A percentile compares a stretch with the other conserved stretches of the same genome.
These are phyloP conservation scores for Chaetoscypha palmicola DNA, from an alignment of 2,329 filamentous ascomycete genomes.

Conservation along the genomic window DNA sequence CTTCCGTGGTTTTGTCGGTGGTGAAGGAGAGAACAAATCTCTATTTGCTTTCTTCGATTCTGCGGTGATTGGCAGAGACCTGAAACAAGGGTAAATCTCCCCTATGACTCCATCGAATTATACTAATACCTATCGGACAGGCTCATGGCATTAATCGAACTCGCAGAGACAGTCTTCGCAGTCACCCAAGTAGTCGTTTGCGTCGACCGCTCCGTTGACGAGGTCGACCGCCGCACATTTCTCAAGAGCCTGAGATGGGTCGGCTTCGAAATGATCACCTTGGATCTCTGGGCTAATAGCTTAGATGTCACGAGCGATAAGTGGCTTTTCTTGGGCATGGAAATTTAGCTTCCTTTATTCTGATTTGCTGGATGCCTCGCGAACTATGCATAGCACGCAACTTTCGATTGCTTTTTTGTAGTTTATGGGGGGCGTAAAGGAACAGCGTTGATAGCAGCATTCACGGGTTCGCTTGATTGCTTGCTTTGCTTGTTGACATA, in stretches of 20 bases:
- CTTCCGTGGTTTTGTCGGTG: slow-evolving; percentile 79
- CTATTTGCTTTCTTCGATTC: slow-evolving; percentile 86
- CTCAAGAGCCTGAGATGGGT: slow-evolving; percentile 88
- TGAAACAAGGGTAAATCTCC: slow-evolving; percentile 77
- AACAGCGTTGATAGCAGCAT: no score
- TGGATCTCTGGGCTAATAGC: slow-evolving; percentile 65
- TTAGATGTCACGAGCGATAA: slow-evolving; percentile 62
- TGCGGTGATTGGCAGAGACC: slow-evolving; percentile 62
- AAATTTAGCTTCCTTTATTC: slow-evolving; percentile 62
- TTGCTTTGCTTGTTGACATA: no score
- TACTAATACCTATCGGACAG: slow-evolving; percentile 39
- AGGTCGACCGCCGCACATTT: slow-evolving; percentile 56
- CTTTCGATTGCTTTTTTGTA: no score
- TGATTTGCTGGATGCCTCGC: no score
- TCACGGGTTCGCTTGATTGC: no score
- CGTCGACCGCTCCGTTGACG: slow-evolving; percentile 63
- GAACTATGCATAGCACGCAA: no score
- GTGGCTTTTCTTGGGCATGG: slow-evolving; percentile 88
- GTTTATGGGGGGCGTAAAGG: no score
- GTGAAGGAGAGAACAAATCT: slow-evolving; percentile 61
- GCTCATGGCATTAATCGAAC: slow-evolving; percentile 83
- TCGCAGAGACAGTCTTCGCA: slow-evolving; percentile 68
- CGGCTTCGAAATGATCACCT: slow-evolving; percentile 75
- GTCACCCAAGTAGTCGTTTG: slow-evolving; percentile 76
- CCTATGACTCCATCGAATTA: slow-evolving; percentile 7